Evolutionary conservation across 2,329 filamentous ascomycete genomes (phyloP).

Genomic region (Botrytis fabae): DNA sequence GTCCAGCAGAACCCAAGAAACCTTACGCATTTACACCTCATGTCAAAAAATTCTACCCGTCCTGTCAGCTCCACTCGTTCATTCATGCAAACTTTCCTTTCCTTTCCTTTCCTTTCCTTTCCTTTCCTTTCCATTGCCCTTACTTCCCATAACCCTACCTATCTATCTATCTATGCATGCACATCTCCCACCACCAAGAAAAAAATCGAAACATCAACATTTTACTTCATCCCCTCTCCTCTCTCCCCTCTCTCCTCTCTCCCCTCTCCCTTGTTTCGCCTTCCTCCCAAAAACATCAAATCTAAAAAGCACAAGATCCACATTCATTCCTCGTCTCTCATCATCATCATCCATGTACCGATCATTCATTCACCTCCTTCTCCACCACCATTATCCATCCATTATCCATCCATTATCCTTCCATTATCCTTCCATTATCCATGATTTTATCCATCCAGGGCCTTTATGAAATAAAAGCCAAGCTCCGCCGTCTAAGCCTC

Average conservation of each 20-base stretch:
- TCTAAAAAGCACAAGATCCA: background rate
- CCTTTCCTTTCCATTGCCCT: background rate
- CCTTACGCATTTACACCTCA: background rate
- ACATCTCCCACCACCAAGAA: background rate
- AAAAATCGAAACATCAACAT: background rate
- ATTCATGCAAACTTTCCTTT: background rate
- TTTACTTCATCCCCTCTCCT: background rate
- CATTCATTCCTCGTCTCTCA: background rate
- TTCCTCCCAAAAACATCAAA: background rate
- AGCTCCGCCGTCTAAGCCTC: slow-evolving; percentile 18
- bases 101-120: background rate
- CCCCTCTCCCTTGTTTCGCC: background rate
- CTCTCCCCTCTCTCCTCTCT: no score
- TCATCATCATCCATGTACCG: slow-evolving; percentile 12
- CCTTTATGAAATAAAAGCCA: background rate
- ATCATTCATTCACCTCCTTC: background rate
- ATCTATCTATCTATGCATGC: background rate
- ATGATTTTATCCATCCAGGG: background rate
- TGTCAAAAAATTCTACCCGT: background rate
- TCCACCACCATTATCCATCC: background rate
- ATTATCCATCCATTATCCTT: background rate
- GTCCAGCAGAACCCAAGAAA: background rate
- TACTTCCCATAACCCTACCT: background rate
- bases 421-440: background rate
- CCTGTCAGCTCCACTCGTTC: background rate